Conservation (phyloP, 1,284 basidiomycete species). For the Lignosus rhinocerotis region DNA sequence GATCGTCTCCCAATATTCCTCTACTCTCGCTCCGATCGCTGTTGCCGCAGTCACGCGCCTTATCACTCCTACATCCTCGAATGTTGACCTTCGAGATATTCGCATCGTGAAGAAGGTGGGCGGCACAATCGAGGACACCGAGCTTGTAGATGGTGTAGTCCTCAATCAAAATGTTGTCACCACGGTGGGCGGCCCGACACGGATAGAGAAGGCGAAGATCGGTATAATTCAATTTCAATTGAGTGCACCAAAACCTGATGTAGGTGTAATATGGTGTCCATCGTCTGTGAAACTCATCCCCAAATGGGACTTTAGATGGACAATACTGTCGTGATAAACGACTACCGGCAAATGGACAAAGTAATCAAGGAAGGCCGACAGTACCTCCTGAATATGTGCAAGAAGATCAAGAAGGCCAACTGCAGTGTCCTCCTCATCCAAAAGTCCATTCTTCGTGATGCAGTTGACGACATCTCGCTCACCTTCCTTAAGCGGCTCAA, state of each 20-base stretch:
- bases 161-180: conserved; percentile 94
- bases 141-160: conserved; percentile 94
- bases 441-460: conserved; percentile 98
- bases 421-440: conserved; percentile 99
- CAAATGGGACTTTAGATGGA: conserved; percentile 78
- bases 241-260: conserved; percentile 96
- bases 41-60: conserved; percentile 94
- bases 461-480: conserved; percentile 97
- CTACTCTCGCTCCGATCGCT: conserved; percentile 95
- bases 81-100: conserved; percentile 96
- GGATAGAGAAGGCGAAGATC: conserved; percentile 99
- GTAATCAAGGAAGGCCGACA: conserved; percentile 99
- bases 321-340: conserved; percentile 99
- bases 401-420: conserved; percentile 99
- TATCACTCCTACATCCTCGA: conserved; percentile 83
- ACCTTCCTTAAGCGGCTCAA: conserved; percentile 98
- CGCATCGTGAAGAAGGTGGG: conserved; percentile 98
- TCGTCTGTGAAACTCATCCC: neutral
- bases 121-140: conserved; percentile 98
- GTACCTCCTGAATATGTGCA: conserved; percentile 98
- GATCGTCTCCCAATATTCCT: conserved; percentile 99
- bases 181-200: conserved; percentile 89
- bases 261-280: conserved; percentile 41
- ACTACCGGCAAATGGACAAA: conserved; percentile 99
- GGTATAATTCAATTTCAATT: conserved; percentile 99